Conservation (phyloP, 768 basidiomycete genomes). For the Russula brevipes region DNA sequence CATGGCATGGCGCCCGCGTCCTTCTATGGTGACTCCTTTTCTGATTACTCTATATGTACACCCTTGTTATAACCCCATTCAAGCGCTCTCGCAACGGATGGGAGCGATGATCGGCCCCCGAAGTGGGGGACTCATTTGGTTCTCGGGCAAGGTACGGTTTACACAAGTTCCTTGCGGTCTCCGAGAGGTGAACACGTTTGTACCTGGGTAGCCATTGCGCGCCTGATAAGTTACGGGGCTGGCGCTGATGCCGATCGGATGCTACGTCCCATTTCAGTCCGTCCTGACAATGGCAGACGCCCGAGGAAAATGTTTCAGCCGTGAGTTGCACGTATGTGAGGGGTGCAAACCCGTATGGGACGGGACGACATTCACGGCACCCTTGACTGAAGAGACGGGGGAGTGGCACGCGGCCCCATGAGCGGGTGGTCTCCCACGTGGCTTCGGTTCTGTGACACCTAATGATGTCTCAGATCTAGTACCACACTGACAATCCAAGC, state of each 20-base stretch:
- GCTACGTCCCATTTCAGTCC: background rate
- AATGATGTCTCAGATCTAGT: background rate
- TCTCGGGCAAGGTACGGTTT: background rate
- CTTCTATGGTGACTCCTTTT: background rate
- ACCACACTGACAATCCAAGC: background rate
- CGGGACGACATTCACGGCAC: no score
- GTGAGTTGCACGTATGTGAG: background rate
- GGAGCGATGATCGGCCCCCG: conserved; percentile 1
- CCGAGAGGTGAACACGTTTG: conserved; percentile 16
- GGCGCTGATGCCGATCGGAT: background rate
- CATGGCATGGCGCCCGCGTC: background rate
- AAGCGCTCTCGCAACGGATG: background rate
- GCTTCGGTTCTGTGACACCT: background rate
- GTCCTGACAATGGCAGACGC: conserved; percentile 1
- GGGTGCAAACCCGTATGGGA: no score
- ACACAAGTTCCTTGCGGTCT: conserved; percentile 1
- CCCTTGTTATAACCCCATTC: background rate
- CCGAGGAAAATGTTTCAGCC: background rate
- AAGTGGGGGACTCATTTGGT: background rate
- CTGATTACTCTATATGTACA: background rate
- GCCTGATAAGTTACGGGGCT: conserved; percentile 1
- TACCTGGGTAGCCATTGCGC: conserved; percentile 3
- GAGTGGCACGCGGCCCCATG: background rate
- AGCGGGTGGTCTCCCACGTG: background rate
- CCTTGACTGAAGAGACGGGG: background rate